phyloP scores from a whole-genome alignment of 176 grass and related monocot genomes.

The Metroxylon sagu region DNA sequence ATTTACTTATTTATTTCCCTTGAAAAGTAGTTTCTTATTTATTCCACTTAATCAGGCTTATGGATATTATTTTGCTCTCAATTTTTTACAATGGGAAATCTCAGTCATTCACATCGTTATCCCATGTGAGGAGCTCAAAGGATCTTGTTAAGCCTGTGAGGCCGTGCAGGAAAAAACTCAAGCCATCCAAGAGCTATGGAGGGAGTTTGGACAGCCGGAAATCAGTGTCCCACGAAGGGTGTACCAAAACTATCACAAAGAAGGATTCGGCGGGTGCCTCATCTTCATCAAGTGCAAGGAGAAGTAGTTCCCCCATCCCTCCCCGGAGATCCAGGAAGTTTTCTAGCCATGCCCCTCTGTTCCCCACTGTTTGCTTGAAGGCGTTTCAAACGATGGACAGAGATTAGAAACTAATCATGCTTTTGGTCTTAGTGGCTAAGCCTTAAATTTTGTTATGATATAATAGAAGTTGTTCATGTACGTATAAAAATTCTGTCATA shows the following conservation, averaged over 20 bases:
- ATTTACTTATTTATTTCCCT: no score
- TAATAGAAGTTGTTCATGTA: no score
- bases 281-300: neutral
- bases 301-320: neutral
- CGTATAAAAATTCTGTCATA: no score
- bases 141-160: conserved; percentile 10
- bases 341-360: neutral
- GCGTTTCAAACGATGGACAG: no score
- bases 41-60: no score
- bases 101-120: conserved; percentile 8
- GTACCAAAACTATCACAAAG: neutral
- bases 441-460: no score
- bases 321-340: neutral
- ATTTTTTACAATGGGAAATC: conserved; percentile 4
- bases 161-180: conserved; percentile 1
- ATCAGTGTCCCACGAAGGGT: neutral
- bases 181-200: neutral
- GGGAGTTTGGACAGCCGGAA: neutral
- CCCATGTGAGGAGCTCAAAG: neutral
- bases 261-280: neutral
- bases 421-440: no score
- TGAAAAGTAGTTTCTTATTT: no score
- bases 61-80: no score
- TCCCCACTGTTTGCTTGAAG: no score
- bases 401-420: no score